phyloP scores from a whole-genome alignment of 2,329 filamentous ascomycete species.

The Dothidotthia symphoricarpi region DNA sequence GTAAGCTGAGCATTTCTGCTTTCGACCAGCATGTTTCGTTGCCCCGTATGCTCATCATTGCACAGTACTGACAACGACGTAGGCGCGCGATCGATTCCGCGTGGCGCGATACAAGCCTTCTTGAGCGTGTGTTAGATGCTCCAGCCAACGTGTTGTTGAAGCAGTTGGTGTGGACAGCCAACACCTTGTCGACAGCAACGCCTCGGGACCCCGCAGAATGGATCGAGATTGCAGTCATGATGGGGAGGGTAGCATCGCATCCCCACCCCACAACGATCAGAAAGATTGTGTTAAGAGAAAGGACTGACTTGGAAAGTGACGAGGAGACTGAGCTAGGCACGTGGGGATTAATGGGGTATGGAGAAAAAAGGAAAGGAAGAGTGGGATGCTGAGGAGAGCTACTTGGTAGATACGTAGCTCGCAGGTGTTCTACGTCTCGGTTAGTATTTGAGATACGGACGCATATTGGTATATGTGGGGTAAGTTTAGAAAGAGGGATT shows the following conservation, averaged over 20 bases:
- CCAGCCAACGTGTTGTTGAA: slow-evolving; percentile 1
- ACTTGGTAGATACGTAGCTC: too few species aligned
- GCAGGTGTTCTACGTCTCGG: too few species aligned
- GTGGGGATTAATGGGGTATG: too few species aligned
- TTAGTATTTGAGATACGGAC: too few species aligned
- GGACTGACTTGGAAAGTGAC: background rate
- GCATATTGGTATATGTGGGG: too few species aligned
- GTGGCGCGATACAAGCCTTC: background rate
- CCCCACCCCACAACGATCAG: background rate
- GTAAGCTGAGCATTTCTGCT: too few species aligned
- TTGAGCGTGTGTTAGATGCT: slow-evolving; percentile 1
- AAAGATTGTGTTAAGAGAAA: background rate
- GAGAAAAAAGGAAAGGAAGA: too few species aligned
- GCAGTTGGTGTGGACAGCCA: slow-evolving; percentile 5
- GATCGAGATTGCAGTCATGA: slow-evolving; percentile 2
- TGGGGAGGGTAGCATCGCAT: background rate
- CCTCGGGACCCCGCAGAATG: background rate
- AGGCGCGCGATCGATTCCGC: background rate
- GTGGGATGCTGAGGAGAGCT: too few species aligned
- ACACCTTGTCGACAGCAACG: background rate
- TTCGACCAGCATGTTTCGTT: too few species aligned
- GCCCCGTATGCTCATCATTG: too few species aligned
- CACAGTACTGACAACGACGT: background rate
- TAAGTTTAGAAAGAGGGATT: too few species aligned
- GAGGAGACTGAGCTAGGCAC: too few species aligned